Base-by-base conservation (phyloP, 352 stramenopile genomes). In the Globisporangium irregulare region DNA sequence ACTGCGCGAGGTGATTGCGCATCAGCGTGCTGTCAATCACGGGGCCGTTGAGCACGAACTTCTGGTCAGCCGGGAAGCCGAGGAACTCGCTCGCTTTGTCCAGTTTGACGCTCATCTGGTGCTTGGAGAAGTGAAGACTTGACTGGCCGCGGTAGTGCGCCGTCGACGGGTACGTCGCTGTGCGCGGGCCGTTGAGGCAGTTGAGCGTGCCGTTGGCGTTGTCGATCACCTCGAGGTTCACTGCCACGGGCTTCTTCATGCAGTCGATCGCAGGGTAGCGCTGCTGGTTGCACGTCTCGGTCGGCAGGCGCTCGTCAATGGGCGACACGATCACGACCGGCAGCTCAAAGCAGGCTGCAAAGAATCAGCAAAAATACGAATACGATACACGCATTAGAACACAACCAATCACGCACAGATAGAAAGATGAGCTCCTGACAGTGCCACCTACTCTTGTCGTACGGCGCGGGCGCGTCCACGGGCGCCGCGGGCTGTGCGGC, bases 1-100 rank as follows among this genome's bases (percentile, higher is more conserved):
- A 92, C 64, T 94, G 84, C 18, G 84, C 84, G 59, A 94, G 70
- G 70, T 94, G 86, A 73, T 94, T 94, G 58, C 86, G 84, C 58
- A 92, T 60, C 61, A 94, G 25, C 7, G 74, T 86, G 63, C 81
- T 85, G 74, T 94, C 86, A 15, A 93, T 57, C 70, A 80, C 91
- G 4, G 86, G 86, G 0, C 86, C 86, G 55, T 94, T 92, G 59
- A 94, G 80, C 20, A 92, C 76, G 68, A 90, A 94, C 2, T 76
- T 75, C 59, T 78, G 80, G 67, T 91, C 87, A 36, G 81, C 74
- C 0, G 87, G 84, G 48, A 94, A 70, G 1, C 80, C 84, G 1
- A 94, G 64, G 53, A 93, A 86, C 20, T 65, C 50, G 3, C 65
- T 74, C 1, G 73, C 56, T 32, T 82, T 58, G 18, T 77, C 55